Conservation (phyloP, 192 early-diverging fungal genomes). For the Coemansia javaensis region DNA sequence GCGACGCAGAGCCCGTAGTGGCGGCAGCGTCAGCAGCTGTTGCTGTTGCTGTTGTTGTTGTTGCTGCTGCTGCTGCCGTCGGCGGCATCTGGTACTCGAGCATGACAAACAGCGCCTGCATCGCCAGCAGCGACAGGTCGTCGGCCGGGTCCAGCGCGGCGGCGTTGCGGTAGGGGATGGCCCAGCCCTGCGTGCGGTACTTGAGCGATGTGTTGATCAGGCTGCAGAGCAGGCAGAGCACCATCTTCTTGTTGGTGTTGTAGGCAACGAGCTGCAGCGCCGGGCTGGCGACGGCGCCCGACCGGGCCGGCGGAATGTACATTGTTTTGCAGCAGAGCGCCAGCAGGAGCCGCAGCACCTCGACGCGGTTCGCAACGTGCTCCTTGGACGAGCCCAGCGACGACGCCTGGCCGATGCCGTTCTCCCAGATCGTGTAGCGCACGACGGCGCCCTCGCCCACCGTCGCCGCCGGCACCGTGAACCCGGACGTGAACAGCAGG, state of each 20-base stretch:
- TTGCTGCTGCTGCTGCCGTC: not conserved
- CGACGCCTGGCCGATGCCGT: slow-evolving; percentile 68
- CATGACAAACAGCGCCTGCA: slow-evolving; percentile 58
- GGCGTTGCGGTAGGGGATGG: slow-evolving; percentile 82
- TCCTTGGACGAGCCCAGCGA: slow-evolving; percentile 65
- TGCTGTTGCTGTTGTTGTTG: no score
- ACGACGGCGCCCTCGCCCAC: slow-evolving; percentile 49
- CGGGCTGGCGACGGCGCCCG: slow-evolving; percentile 19
- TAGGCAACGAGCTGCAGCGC: slow-evolving; percentile 39
- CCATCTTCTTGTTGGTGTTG: slow-evolving; percentile 55
- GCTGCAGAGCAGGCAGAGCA: slow-evolving; percentile 77
- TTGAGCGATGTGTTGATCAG: slow-evolving; percentile 76
- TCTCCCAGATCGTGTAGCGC: slow-evolving; percentile 71
- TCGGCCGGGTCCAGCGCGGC: slow-evolving; percentile 69
- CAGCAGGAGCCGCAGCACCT: slow-evolving; percentile 71
- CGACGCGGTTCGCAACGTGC: slow-evolving; percentile 67
- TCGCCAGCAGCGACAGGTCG: slow-evolving; percentile 62
- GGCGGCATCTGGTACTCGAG: slow-evolving; percentile 64
- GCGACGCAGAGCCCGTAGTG: not conserved
- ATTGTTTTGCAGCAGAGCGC: slow-evolving; percentile 76
- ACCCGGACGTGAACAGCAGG: slow-evolving; percentile 63
- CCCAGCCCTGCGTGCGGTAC: slow-evolving; percentile 84
- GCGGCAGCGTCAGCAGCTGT: no score
- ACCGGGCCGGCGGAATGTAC: slow-evolving; percentile 57
- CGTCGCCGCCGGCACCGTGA: slow-evolving; percentile 59